Evolutionary conservation across 768 basidiomycete species (phyloP), one percentile per base, ranked within the genome.

Genomic region (Sporobolomyces pararoseus): DNA sequence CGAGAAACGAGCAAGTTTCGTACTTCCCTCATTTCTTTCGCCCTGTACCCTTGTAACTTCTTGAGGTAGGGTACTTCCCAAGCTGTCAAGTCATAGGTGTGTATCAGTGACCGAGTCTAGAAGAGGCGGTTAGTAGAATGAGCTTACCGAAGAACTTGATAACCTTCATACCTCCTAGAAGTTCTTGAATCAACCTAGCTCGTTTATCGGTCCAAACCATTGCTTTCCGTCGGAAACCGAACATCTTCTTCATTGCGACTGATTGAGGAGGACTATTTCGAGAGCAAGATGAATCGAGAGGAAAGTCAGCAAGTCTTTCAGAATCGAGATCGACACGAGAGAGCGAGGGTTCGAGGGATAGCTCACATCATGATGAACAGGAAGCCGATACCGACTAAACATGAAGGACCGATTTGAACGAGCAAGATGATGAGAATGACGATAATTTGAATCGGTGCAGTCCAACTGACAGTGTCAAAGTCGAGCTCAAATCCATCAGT

Each of bases 121-220:
- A 14, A 6, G 12, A 37, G 7, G 17, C 9, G 39, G 39, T 42
- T 42, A 9, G 39, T 17, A 29, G 31, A 4, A 47, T 31, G 29
- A 19, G 59, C 60, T 50, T 7, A 68, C 66, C 69, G 65, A 94
- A 94, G 78, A 88, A 87, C 79, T 96, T 96, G 83, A 96, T 89
- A 70, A 95, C 85, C 72, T 90, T 88, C 86, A 96, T 93, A 1
- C 90, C 89, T 19, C 87, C 86, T 0, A 96, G 80, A 2, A 98
- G 83, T 77, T 98, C 94, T 78, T 94, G 92, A 16, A 96, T 83
- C 6, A 93, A 80, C 76, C 91, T 92, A 19, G 89, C 89, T 14
- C 94, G 86, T 77, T 89, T 89, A 77, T 98, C 94, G 7, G 83
- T 96, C 89, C 89, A 95, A 1, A 79, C 78, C 90, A 94, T 93